Conservation (phyloP, 139 green algal species). For the Parachlorella kessleri region DNA sequence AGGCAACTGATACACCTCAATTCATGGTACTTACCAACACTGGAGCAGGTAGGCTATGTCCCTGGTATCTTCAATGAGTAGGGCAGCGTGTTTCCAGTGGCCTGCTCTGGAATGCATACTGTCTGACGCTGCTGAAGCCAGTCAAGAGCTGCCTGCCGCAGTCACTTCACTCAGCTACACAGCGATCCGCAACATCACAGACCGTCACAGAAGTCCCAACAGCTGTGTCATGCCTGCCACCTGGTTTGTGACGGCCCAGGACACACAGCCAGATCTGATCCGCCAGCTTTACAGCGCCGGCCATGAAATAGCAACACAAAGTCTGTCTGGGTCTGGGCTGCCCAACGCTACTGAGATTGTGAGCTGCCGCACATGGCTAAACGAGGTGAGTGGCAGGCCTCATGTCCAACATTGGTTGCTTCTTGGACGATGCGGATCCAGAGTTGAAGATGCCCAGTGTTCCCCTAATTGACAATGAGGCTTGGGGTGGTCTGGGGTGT, state of each 20-base stretch:
- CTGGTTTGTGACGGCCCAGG: constrained; percentile 1
- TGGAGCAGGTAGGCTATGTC: neutral
- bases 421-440: too few species aligned
- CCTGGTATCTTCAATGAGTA: too few species aligned
- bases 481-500: too few species aligned
- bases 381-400: constrained; percentile 4
- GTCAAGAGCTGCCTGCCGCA: too few species aligned
- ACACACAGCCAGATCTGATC: neutral
- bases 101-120: too few species aligned
- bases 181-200: neutral
- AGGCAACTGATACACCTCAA: neutral
- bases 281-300: neutral
- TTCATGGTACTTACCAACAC: constrained; percentile 2
- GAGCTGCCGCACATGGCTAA: neutral
- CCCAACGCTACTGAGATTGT: constrained; percentile 13
- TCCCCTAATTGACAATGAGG: too few species aligned
- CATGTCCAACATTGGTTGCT: too few species aligned
- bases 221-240: constrained; percentile 6
- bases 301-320: constrained; percentile 18
- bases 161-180: neutral
- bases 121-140: too few species aligned
- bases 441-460: too few species aligned
- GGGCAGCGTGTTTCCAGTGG: too few species aligned
- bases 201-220: neutral
- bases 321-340: neutral